Base-by-base conservation (phyloP, 768 basidiomycete genomes). In the Calocybe indica region DNA sequence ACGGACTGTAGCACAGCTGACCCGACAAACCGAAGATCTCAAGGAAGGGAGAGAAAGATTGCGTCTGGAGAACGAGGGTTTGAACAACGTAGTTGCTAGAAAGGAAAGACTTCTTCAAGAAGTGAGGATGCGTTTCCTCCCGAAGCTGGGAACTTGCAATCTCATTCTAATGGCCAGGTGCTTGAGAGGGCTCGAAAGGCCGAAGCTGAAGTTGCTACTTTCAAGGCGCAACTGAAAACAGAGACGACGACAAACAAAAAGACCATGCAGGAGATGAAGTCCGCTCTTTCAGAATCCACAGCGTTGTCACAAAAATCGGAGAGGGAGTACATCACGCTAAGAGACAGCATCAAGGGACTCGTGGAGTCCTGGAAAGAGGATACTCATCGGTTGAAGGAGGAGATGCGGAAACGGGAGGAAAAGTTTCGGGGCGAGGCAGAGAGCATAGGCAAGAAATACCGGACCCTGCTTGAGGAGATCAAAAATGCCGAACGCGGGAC, bases 31-130 rank as follows among this genome's bases (percentile, higher is more conserved):
- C 22, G 92, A 93, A 62, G 92, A 94, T 62, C 62, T 92, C 61
- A 92, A 92, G 62, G 92, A 93, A 62, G 85, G 80, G 2, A 74
- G 90, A 53, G 92, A 94, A 63, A 72, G 92, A 41, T 65, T 92
- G 52, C 66, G 89, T 48, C 59, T 90, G 43, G 92, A 94, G 66
- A 93, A 91, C 56, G 92, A 93, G 60, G 86, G 85, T 2, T 63
- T 93, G 55, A 91, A 91, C 57, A 89, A 90, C 52, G 90, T 92
- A 12, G 86, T 94, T 15, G 80, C 88, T 29, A 73, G 92, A 50
- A 93, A 93, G 62, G 92, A 94, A 66, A 74, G 92, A 52, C 56
- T 92, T 46, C 64, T 92, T 52, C 92, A 93, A 66, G 92, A 94
- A 73, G 87, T 88, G 52, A 48, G 70, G 58, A 13, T 36, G 10